Conservation (phyloP, 129 eudicot genomes). For the Chrysanthemum lavandulifolium region DNA sequence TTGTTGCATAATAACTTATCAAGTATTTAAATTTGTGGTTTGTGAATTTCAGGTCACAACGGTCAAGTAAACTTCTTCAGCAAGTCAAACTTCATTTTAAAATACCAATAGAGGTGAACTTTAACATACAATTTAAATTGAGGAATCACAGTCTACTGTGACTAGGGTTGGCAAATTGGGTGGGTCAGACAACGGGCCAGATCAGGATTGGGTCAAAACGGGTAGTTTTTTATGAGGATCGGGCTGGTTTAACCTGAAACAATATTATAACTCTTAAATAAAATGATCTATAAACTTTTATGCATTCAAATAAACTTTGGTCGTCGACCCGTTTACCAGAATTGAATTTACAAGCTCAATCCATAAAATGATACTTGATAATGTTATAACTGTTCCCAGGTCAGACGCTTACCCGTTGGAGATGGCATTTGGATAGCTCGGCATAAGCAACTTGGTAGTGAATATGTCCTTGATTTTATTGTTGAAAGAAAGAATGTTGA, state of each 20-base stretch:
- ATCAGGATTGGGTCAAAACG: too few relatives aligned
- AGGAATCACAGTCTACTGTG: not conserved
- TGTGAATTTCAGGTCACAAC: constrained; percentile 55
- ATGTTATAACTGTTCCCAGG: constrained; percentile 32
- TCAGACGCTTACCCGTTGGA: constrained; percentile 84
- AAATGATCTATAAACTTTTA: too few relatives aligned
- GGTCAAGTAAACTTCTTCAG: constrained; percentile 55
- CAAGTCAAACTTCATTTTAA: constrained; percentile 47
- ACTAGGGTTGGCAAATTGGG: too few relatives aligned
- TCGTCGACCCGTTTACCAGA: too few relatives aligned
- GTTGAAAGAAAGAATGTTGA: constrained; percentile 95
- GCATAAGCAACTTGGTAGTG: constrained; percentile 58
- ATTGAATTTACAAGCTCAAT: too few relatives aligned
- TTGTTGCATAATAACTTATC: constrained; percentile 10
- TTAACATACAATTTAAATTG: constrained; percentile 11
- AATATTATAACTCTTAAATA: too few relatives aligned
- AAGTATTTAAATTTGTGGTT: not conserved
- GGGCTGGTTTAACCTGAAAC: too few relatives aligned
- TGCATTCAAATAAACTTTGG: too few relatives aligned
- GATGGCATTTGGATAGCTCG: constrained; percentile 97
- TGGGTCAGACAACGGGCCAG: too few relatives aligned
- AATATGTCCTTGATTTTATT: constrained; percentile 89
- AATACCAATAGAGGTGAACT: constrained; percentile 71
- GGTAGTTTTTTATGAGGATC: too few relatives aligned
- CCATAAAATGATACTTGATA: too few relatives aligned